Percentiles rank a stretch among this genome's conserved stretches.
These are phyloP conservation scores for Clarireedia hainanense DNA, from an alignment of 2,329 filamentous ascomycete genomes.

Conservation along the genomic window DNA sequence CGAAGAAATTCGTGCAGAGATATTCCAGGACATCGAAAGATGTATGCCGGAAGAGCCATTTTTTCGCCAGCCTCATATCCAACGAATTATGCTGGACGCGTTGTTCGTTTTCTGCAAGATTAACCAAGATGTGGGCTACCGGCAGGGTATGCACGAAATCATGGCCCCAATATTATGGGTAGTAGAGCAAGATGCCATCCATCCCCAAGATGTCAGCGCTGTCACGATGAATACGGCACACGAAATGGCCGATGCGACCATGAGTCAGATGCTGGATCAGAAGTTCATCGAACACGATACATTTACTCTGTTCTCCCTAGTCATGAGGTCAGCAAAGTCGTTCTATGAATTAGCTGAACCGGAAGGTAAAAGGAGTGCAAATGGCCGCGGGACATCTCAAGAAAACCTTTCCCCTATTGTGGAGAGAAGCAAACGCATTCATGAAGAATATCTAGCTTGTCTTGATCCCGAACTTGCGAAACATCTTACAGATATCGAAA, in stretches of 20 bases:
- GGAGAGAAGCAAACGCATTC: slow-evolving; percentile 76
- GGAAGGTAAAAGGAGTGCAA: slow-evolving; percentile 34
- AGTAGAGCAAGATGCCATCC: slow-evolving; percentile 72
- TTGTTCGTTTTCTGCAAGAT: slow-evolving; percentile 93
- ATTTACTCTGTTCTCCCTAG: slow-evolving; percentile 72
- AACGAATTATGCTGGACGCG: slow-evolving; percentile 77
- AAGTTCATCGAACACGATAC: slow-evolving; percentile 82
- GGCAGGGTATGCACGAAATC: slow-evolving; percentile 98
- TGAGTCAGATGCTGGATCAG: slow-evolving; percentile 62
- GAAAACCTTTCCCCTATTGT: slow-evolving; percentile 63
- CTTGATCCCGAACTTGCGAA: slow-evolving; percentile 76
- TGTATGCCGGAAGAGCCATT: slow-evolving; percentile 85
- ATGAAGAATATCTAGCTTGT: slow-evolving; percentile 69
- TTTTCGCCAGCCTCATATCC: slow-evolving; percentile 73
- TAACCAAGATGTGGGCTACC: slow-evolving; percentile 77
- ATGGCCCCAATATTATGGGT: slow-evolving; percentile 84
- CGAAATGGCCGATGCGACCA: slow-evolving; percentile 13
- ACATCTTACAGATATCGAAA: slow-evolving; percentile 75
- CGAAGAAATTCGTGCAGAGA: slow-evolving; percentile 77
- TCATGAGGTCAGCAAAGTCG: slow-evolving; percentile 80
- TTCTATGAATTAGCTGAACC: slow-evolving; percentile 64
- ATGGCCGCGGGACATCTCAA: slow-evolving; percentile 14
- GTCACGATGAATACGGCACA: slow-evolving; percentile 29
- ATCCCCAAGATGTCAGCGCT: slow-evolving; percentile 27
- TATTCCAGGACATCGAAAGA: slow-evolving; percentile 87